phyloP scores from a whole-genome alignment of 2,329 filamentous ascomycete species.

The Helotiales sp. region DNA sequence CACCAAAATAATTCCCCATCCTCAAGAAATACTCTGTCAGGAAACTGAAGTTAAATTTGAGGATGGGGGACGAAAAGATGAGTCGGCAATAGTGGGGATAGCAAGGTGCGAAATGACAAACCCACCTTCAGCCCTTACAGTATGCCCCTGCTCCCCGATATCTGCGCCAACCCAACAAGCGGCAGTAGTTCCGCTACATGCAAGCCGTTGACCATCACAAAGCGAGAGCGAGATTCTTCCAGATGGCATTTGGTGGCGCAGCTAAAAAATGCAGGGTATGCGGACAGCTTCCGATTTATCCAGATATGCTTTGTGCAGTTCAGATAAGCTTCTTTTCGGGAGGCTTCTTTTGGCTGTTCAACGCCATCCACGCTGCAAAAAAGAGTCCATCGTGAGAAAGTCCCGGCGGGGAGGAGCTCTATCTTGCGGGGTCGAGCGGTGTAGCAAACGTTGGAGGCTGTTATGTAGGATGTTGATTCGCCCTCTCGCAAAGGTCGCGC shows the following conservation, averaged over 20 bases:
- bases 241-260: background rate
- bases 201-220: background rate
- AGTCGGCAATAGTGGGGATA: conserved; percentile 1
- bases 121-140: background rate
- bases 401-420: background rate
- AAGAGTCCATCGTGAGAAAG: background rate
- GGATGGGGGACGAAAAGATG: background rate
- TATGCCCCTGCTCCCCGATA: background rate
- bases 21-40: background rate
- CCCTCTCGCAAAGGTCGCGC: background rate
- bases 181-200: conserved; percentile 5
- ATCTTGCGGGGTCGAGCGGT: background rate
- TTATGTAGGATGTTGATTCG: background rate
- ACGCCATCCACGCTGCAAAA: background rate
- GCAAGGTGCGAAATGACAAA: conserved; percentile 7
- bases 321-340: background rate
- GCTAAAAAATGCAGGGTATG: too few species aligned
- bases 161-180: background rate
- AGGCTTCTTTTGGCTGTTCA: background rate
- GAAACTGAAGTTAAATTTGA: background rate
- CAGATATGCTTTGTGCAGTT: background rate
- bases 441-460: background rate
- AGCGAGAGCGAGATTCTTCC: background rate
- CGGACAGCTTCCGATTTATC: too few species aligned
- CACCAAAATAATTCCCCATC: background rate